Base-by-base conservation (phyloP, 257 asterid species). In the Agastache rugosa region DNA sequence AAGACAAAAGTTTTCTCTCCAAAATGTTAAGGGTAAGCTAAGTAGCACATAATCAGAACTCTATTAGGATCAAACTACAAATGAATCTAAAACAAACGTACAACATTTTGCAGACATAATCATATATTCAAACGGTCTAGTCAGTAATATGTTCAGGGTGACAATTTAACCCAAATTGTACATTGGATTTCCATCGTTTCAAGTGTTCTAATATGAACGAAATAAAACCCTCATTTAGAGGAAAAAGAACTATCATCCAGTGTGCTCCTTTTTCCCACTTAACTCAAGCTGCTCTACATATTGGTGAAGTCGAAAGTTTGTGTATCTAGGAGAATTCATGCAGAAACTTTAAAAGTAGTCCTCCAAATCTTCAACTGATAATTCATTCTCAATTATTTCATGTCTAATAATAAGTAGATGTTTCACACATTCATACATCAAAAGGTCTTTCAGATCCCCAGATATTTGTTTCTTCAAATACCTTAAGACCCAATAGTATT, bases 391-490 rank as follows among this genome's bases (percentile, higher is more conserved):
- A 44, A 44, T 10, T 11, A 7, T 11, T 7, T 10, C 50, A 44
- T 2, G 16, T 12, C 50, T 44, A 44, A 35, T 35, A 35, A 35
- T 35, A 5, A 35, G 50, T 11, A 44, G 50, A 44, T 5, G 25
- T 42, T 45, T 27, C 29, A 29, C 69, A n/a, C 20, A 27, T 62
- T 73, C 77, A 72, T 61, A n/a, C 39, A 29, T 31, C 45, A 1
- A 20, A 58, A 8, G 60, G 15, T 25, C 12, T 25, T 58, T 41
- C 53, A 41, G 67, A 71, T 23, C 66, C 75, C 34, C 3, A 1
- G 5, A 56, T 60, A 8, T 55, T 37, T 55, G 11, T 41, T 58
- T 16, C 45, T 47, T 42, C 19, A 37, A 35, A 54, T 68, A 42
- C 25, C 41, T 16, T 16, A n/a, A n/a, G n/a, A n/a, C n/a, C n/a